Evolutionary conservation across 345 rosid genomes (phyloP), one percentile per base, ranked within the genome.

Genomic region (Syzygium jambos): DNA sequence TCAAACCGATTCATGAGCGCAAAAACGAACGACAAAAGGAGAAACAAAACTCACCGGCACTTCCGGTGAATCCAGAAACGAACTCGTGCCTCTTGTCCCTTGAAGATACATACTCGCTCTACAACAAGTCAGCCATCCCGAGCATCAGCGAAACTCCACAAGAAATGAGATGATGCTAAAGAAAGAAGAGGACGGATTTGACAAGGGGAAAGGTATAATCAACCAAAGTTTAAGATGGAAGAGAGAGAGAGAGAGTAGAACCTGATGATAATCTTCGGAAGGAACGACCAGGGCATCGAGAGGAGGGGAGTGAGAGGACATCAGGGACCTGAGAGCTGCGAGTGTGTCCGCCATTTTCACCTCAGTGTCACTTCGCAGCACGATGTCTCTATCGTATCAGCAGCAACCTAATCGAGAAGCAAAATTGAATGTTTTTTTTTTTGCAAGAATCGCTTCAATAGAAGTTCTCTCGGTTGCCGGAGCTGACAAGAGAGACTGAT

Each of bases 261-360:
- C 99, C 97, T 98, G 99, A 89, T 98, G 99, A 90, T 91, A 95
- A 88, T 98, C 99, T 88, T 95, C 98, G 15, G 99, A 96, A 23
- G 98, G 99, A 57, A 98, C 95, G 43, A 98, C 85, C 85, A 96
- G 89, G 83, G 99, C 98, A 23, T 96, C 92, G 63, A 96, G 97
- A 88, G 99, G 96, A 89, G 98, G 99, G 88, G 98, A 93, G 92
- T 96, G 97, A 86, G 97, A 94, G 21, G 99, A 94, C 98, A 98
- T 94, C 25, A 94, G 89, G 87, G 96, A 95, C 92, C 99, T 93
- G 55, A 98, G 88, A 41, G 98, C 91, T 90, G 93, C 88, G 51
- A 96, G 96, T 41, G 57, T 89, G 51, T 93, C 96, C 11, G 93
- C 94, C 98, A 95, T 95, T 86, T 21, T 85, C 16, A 52, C 38